Evolutionary conservation across 345 rosid genomes (phyloP), one percentile per base, ranked within the genome.

Genomic region (Garcia nutans): DNA sequence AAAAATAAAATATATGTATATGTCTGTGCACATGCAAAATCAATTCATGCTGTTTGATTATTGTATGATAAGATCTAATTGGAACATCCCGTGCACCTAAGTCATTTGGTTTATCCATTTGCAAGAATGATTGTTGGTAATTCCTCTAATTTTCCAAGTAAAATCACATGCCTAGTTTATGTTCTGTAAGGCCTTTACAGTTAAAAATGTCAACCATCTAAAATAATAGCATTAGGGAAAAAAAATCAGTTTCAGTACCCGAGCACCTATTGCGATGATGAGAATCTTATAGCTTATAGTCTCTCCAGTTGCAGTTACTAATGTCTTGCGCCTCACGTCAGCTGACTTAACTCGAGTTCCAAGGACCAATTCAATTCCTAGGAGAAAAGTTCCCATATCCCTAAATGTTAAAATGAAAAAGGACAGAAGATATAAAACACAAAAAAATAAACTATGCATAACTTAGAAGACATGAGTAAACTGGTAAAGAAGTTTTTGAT

Each of bases 241-340:
- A 72, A 84, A 85, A 83, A 85, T 72, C 76, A 74, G 77, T 74
- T 86, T 70, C 83, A 85, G 73, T 96, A 96, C 99, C 98, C 93
- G 91, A 86, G 99, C 99, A 87, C 99, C 99, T 73, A 98, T 93
- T 70, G 97, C 98, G 82, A 96, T 84, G 80, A 96, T 90, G 77
- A 96, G 91, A 83, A 84, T 76, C 81, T 92, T 89, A 85, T 91
- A 96, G 83, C 94, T 89, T 79, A 96, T 96, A 65, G 98, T 96
- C 87, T 96, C 99, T 62, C 98, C 98, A 10, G 92, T 78, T 77
- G 93, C 92, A 61, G 98, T 93, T 82, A 93, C 79, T 72, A 93
- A 88, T 71, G 93, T 90, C 84, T 88, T 93, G 45, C 97, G 91
- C 84, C 91, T 90, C 82, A 91, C 88, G 82, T 96, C 99, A 62